These are phyloP conservation scores for Penicillium taxi DNA, from an alignment of 495 filamentous ascomycete species.

Conservation along the genomic window DNA sequence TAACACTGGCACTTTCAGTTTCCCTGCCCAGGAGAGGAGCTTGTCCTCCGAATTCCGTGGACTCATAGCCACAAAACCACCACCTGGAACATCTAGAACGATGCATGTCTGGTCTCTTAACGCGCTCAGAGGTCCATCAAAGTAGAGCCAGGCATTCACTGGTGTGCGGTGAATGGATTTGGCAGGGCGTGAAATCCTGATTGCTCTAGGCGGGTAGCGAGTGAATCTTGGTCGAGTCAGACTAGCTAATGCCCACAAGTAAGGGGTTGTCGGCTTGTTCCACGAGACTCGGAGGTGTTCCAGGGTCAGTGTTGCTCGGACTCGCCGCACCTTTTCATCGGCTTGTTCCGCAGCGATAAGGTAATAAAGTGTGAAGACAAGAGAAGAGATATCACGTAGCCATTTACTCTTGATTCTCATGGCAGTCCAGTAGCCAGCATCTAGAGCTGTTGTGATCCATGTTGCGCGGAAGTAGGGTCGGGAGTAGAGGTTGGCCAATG, in stretches of 20 bases:
- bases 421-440: conserved; percentile 96
- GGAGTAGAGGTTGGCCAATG: conserved; percentile 88
- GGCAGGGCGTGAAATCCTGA: conserved; percentile 73
- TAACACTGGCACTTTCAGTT: conserved; percentile 72
- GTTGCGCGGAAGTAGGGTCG: conserved; percentile 95
- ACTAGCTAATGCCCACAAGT: conserved; percentile 59
- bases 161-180: conserved; percentile 75
- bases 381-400: conserved; percentile 70
- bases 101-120: conserved; percentile 69
- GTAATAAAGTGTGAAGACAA: conserved; percentile 83
- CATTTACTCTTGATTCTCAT: conserved; percentile 83
- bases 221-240: conserved; percentile 72
- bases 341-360: conserved; percentile 87
- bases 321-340: conserved; percentile 93
- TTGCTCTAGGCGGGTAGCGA: conserved; percentile 65
- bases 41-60: conserved; percentile 89
- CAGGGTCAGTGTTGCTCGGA: conserved; percentile 75
- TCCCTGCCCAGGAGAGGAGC: conserved; percentile 80
- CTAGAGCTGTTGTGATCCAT: conserved; percentile 90
- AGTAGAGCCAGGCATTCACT: conserved; percentile 86
- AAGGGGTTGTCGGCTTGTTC: conserved; percentile 87
- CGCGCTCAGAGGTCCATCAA: conserved; percentile 74
- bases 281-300: conserved; percentile 90
- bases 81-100: conserved; percentile 88
- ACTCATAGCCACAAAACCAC: conserved; percentile 92